phyloP scores from a whole-genome alignment of 192 early-diverging fungal species.

The Mortierella antarctica region DNA sequence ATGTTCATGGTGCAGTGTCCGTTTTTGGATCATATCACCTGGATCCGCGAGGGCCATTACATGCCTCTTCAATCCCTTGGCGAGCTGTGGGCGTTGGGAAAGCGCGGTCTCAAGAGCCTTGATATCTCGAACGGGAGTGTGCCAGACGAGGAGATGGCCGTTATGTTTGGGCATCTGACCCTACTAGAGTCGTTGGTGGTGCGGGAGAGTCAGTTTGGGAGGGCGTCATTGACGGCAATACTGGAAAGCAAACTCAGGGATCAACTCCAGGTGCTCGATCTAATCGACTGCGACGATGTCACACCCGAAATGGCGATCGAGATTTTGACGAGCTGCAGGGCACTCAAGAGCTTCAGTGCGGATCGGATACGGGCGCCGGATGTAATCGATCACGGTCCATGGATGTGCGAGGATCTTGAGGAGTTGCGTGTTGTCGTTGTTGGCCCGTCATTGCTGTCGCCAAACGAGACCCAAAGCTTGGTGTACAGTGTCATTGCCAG shows the following conservation, averaged over 20 bases:
- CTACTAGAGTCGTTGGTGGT: slow-evolving; percentile 12
- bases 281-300: slow-evolving; percentile 9
- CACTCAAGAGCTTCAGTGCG: slow-evolving; percentile 23
- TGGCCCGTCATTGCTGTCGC: slow-evolving; percentile 1
- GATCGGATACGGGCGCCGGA: slow-evolving; percentile 18
- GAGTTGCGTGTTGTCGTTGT: slow-evolving; percentile 31
- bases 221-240: background rate
- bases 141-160: slow-evolving; percentile 1
- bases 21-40: slow-evolving; percentile 19
- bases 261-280: slow-evolving; percentile 17
- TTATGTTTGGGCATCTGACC: background rate
- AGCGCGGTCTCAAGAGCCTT: slow-evolving; percentile 13
- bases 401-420: slow-evolving; percentile 22
- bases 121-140: slow-evolving; percentile 10
- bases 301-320: slow-evolving; percentile 7
- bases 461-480: slow-evolving; percentile 5
- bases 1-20: slow-evolving; percentile 8
- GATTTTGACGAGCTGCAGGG: slow-evolving; percentile 6
- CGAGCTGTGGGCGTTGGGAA: background rate
- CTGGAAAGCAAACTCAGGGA: background rate
- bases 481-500: slow-evolving; percentile 16
- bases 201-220: slow-evolving; percentile 12
- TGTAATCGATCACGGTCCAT: background rate
- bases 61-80: background rate
- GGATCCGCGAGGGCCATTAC: slow-evolving; percentile 5